These are phyloP conservation scores for Paramecium sonneborni DNA, from an alignment of 73 alveolate genomes.

Conservation along the genomic window DNA sequence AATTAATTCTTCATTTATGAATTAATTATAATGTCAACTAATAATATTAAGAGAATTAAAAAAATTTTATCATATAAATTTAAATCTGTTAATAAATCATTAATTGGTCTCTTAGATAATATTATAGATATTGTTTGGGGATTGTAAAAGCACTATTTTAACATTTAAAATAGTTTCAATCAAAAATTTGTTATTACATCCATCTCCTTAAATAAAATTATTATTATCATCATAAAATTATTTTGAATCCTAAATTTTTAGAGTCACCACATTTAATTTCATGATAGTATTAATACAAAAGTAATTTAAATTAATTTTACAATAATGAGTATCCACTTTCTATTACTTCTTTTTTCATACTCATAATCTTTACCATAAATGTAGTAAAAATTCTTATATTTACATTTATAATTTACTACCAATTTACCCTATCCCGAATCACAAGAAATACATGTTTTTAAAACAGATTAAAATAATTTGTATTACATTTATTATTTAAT, in stretches of 20 bases:
- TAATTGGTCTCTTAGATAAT: too few species aligned
- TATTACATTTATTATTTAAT: too few species aligned
- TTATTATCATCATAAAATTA: conserved; percentile 84
- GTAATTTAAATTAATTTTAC: background rate
- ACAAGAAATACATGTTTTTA: background rate
- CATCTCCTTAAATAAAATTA: conserved; percentile 70
- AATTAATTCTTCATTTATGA: too few species aligned
- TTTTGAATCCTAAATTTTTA: background rate
- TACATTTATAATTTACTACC: background rate
- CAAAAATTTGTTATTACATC: conserved; percentile 66
- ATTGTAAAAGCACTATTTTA: background rate
- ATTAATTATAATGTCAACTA: too few species aligned
- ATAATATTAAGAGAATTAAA: too few species aligned
- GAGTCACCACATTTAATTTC: conserved; percentile 75
- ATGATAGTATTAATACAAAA: background rate
- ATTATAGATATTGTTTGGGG: background rate
- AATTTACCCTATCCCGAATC: background rate
- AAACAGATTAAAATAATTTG: too few species aligned
- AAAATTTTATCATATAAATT: too few species aligned
- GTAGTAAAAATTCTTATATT: too few species aligned
- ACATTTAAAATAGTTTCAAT: conserved; percentile 35
- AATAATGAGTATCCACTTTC: background rate
- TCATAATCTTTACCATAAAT: background rate
- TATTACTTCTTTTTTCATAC: background rate
- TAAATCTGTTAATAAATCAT: too few species aligned